Evolutionary conservation across 1,284 basidiomycete genomes (phyloP).

Genomic region (Polyporus tsugae): DNA sequence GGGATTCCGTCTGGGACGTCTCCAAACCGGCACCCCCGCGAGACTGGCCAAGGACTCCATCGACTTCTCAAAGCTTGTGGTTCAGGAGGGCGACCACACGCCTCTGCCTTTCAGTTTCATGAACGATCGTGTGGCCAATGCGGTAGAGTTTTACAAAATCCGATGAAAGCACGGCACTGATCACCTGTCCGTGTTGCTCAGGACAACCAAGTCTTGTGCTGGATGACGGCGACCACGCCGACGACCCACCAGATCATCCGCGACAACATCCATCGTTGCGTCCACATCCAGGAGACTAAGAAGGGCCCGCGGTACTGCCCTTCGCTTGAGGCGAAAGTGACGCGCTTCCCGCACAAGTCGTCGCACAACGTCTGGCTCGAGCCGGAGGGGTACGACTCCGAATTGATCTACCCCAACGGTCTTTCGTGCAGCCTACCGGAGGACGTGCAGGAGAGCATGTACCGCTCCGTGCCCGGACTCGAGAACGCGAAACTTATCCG

Average conservation of each 20-base stretch:
- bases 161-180: neutral
- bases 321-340: constrained; percentile 88
- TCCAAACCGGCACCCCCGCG: constrained; percentile 93
- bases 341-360: constrained; percentile 78
- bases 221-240: constrained; percentile 76
- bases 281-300: constrained; percentile 89
- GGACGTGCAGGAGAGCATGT: constrained; percentile 82
- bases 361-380: constrained; percentile 88
- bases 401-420: constrained; percentile 90
- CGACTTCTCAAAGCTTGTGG: constrained; percentile 64
- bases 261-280: constrained; percentile 77
- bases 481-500: constrained; percentile 84
- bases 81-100: constrained; percentile 66
- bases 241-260: constrained; percentile 78
- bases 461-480: constrained; percentile 85
- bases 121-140: constrained; percentile 50
- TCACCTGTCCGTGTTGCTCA: constrained; percentile 38
- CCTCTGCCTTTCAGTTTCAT: constrained; percentile 68
- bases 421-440: constrained; percentile 88
- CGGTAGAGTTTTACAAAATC: constrained; percentile 38
- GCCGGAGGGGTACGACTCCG: constrained; percentile 90
- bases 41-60: constrained; percentile 78
- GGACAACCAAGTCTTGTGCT: constrained; percentile 79
- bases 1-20: constrained; percentile 82
- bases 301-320: constrained; percentile 93